These are phyloP conservation scores for Fomitopsis pulvina DNA, from an alignment of 768 basidiomycete species.

Conservation along the genomic window DNA sequence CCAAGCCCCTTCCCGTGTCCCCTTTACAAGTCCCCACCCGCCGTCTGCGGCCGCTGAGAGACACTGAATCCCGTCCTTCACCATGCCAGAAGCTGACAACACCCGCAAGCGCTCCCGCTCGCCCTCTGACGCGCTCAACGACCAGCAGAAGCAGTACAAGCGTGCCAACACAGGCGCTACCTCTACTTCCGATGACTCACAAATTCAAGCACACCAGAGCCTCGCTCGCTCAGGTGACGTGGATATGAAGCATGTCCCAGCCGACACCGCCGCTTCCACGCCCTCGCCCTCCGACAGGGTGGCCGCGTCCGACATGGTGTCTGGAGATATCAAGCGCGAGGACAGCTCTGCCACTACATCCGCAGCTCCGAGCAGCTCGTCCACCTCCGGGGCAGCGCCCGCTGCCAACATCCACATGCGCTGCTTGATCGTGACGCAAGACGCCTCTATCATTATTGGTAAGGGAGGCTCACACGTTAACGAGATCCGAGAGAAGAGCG, in stretches of 20 bases:
- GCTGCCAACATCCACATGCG: constrained; percentile 94
- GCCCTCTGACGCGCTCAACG: constrained; percentile 73
- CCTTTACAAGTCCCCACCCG: constrained; percentile 23
- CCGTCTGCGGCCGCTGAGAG: constrained; percentile 20
- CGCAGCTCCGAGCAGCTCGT: constrained; percentile 46
- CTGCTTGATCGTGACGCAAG: constrained; percentile 97
- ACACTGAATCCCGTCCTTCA: constrained; percentile 30
- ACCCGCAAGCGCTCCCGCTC: constrained; percentile 86
- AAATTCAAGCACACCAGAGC: constrained; percentile 27
- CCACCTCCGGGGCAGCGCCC: constrained; percentile 43
- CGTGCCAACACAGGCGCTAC: constrained; percentile 76
- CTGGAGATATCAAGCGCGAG: constrained; percentile 26
- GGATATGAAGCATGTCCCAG: constrained; percentile 50
- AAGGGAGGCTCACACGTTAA: constrained; percentile 95
- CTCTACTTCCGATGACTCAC: constrained; percentile 54
- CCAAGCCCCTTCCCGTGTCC: constrained; percentile 13
- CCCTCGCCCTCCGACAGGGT: constrained; percentile 43
- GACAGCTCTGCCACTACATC: constrained; percentile 38
- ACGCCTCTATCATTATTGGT: constrained; percentile 98
- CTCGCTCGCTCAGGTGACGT: constrained; percentile 42
- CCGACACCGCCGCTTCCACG: constrained; percentile 45
- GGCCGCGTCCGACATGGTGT: constrained; percentile 26
- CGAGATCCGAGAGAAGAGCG: constrained; percentile 97
- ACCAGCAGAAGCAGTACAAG: constrained; percentile 75
- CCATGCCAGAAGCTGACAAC: constrained; percentile 82